Conservation (phyloP, 2,329 filamentous ascomycete genomes). For the Pyrenochaeta sp. region DNA sequence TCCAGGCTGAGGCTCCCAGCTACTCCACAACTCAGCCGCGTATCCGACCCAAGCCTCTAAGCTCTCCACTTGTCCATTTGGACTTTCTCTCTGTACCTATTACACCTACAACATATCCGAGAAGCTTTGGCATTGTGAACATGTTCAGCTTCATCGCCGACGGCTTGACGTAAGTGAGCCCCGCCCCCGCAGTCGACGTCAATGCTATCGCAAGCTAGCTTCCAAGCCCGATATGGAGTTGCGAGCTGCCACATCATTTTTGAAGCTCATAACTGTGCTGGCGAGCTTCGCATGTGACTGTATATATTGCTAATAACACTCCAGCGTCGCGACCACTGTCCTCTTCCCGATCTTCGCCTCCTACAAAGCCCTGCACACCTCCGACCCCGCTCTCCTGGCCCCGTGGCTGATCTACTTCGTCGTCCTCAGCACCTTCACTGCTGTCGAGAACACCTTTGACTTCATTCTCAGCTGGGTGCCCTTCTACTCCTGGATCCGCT, state of each 20-base stretch:
- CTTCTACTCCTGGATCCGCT: slow-evolving; percentile 91
- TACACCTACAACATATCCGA: slow-evolving; percentile 10
- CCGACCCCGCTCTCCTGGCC: slow-evolving; percentile 85
- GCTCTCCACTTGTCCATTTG: slow-evolving; percentile 9
- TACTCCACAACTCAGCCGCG: slow-evolving; percentile 28
- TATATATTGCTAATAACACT: slow-evolving; percentile 22
- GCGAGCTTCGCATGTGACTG: not conserved
- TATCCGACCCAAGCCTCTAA: slow-evolving; percentile 26
- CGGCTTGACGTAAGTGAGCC: slow-evolving; percentile 47
- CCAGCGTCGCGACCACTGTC: slow-evolving; percentile 70
- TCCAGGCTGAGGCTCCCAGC: slow-evolving; percentile 20
- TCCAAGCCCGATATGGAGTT: slow-evolving; percentile 7
- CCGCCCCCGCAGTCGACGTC: slow-evolving; percentile 36
- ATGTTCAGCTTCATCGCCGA: slow-evolving; percentile 52
- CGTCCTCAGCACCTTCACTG: slow-evolving; percentile 80
- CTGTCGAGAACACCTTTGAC: slow-evolving; percentile 85
- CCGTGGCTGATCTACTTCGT: slow-evolving; percentile 99
- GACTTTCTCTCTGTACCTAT: slow-evolving; percentile 1
- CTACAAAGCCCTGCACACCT: slow-evolving; percentile 95
- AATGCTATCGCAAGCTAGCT: slow-evolving; percentile 24
- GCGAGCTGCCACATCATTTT: slow-evolving; percentile 9
- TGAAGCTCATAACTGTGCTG: slow-evolving; percentile 23
- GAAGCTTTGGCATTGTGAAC: slow-evolving; percentile 9
- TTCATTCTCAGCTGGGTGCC: slow-evolving; percentile 92
- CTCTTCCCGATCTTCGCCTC: slow-evolving; percentile 96